Conservation (phyloP, 2,329 filamentous ascomycete genomes). For the Aaosphaeria arxii region DNA sequence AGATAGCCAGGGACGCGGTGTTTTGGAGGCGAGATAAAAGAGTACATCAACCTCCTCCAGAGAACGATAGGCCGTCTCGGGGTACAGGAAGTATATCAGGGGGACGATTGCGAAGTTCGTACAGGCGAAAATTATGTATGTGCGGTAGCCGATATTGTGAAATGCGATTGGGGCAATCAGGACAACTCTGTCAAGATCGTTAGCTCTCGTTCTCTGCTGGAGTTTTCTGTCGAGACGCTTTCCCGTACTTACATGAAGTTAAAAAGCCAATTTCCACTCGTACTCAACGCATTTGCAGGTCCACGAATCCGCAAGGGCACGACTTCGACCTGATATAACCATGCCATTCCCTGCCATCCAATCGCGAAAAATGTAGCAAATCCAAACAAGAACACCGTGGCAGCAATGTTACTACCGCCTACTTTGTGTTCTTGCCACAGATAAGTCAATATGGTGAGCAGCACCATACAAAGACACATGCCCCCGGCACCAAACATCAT, state of each 20-base stretch:
- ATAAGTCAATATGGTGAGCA: conserved; percentile 25
- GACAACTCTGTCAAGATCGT: conserved; percentile 51
- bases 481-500: conserved; percentile 37
- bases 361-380: conserved; percentile 89
- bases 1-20: conserved; percentile 46
- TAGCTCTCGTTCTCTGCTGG: background rate
- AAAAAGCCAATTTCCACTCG: conserved; percentile 84
- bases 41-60: conserved; percentile 69
- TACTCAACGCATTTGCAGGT: conserved; percentile 80
- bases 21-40: conserved; percentile 53
- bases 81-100: conserved; percentile 58
- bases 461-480: conserved; percentile 31
- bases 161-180: conserved; percentile 64
- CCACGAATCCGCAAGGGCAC: conserved; percentile 85
- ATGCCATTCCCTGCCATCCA: conserved; percentile 76
- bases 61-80: conserved; percentile 54
- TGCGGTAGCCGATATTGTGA: conserved; percentile 51
- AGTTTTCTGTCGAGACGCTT: conserved; percentile 1
- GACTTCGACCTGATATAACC: conserved; percentile 65
- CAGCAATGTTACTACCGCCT: conserved; percentile 29
- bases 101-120: conserved; percentile 53
- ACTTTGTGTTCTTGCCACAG: conserved; percentile 17
- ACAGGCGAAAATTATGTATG: conserved; percentile 57
- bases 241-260: conserved; percentile 30
- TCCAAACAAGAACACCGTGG: conserved; percentile 73